phyloP scores from a whole-genome alignment of 2,329 filamentous ascomycete genomes.

The Talaromyces marneffei region DNA sequence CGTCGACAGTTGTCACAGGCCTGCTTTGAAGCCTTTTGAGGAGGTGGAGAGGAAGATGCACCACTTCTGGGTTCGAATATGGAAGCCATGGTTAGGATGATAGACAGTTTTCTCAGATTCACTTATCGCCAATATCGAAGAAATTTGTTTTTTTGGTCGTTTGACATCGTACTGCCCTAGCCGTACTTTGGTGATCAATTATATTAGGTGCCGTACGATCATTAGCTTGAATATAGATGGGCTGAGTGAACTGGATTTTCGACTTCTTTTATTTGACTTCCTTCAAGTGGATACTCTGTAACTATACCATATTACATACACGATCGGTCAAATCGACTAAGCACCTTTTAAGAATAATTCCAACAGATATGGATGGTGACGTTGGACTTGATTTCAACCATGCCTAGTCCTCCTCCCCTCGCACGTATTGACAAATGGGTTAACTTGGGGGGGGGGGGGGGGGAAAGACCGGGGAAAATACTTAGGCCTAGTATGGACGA shows the following conservation, averaged over 20 bases:
- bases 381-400: neutral
- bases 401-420: neutral
- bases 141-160: neutral
- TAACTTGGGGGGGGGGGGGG: too few species aligned
- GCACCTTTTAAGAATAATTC: neutral
- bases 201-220: neutral
- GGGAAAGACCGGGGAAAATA: neutral
- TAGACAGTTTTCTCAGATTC: neutral
- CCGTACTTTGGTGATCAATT: neutral
- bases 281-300: conserved; percentile 1
- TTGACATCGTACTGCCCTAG: neutral
- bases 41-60: neutral
- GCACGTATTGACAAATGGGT: neutral
- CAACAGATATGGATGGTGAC: neutral
- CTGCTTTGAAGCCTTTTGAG: conserved; percentile 27
- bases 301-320: neutral
- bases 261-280: neutral
- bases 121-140: neutral
- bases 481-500: neutral
- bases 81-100: neutral
- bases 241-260: neutral
- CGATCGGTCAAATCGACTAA: neutral
- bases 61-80: neutral
- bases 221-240: neutral
- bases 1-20: conserved; percentile 39